Evolutionary conservation across 108 stramenopile species (phyloP).

Genomic region (Nitzschia sp.): DNA sequence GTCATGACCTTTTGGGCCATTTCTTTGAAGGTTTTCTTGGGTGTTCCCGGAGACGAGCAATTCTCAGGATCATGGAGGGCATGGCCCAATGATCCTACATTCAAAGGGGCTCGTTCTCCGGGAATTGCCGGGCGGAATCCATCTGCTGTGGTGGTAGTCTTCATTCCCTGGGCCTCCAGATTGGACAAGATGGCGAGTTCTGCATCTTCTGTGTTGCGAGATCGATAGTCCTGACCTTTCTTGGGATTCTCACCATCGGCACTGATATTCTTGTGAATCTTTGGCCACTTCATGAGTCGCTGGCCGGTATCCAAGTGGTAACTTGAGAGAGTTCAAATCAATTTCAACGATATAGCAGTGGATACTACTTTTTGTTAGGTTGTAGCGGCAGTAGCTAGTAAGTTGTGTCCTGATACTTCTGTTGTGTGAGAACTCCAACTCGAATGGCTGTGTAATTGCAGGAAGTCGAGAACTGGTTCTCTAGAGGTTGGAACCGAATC

Average conservation of each 20-base stretch:
- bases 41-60: neutral
- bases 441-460: too few relatives aligned
- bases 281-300: too few relatives aligned
- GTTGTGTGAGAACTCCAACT: too few relatives aligned
- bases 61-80: slow-evolving; percentile 4
- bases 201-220: slow-evolving; percentile 16
- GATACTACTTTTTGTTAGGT: too few relatives aligned
- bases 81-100: slow-evolving; percentile 17
- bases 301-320: too few relatives aligned
- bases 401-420: too few relatives aligned
- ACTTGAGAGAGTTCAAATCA: too few relatives aligned
- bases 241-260: neutral
- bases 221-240: neutral
- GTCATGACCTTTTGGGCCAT: slow-evolving; percentile 7
- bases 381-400: too few relatives aligned
- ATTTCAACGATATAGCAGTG: too few relatives aligned
- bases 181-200: slow-evolving; percentile 30
- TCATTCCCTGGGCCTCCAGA: slow-evolving; percentile 12
- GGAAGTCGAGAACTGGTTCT: too few relatives aligned
- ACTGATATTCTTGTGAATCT: too few relatives aligned
- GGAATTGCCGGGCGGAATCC: slow-evolving; percentile 32
- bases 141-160: slow-evolving; percentile 10
- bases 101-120: slow-evolving; percentile 25
- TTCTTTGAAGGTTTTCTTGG: slow-evolving; percentile 9
- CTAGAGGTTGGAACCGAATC: too few relatives aligned